Percentiles rank a stretch among this genome's conserved stretches.
Evolutionary conservation across 495 filamentous ascomycete genomes (phyloP).

Genomic region (Neurospora sp.): DNA sequence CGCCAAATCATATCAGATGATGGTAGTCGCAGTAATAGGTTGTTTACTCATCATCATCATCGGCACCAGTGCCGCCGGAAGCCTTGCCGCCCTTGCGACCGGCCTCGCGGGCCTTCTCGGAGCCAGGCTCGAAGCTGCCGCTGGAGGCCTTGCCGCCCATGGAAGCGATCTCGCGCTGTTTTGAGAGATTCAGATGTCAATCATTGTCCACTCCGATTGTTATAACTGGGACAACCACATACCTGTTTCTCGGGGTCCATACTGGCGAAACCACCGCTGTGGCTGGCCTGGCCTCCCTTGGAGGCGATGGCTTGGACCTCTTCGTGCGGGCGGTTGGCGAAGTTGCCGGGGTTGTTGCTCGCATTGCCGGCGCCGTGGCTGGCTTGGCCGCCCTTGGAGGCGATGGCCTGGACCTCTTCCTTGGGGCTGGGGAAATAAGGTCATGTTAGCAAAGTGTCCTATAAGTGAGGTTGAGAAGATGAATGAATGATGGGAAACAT

Average conservation of each 20-base stretch:
- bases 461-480: neutral
- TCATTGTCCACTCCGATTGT: neutral
- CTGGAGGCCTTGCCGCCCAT: conserved; percentile 43
- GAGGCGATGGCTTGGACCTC: conserved; percentile 44
- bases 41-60: conserved; percentile 1
- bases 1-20: neutral
- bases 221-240: conserved; percentile 4
- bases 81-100: conserved; percentile 34
- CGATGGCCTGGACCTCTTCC: conserved; percentile 48
- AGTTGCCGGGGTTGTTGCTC: conserved; percentile 1
- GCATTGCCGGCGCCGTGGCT: conserved; percentile 17
- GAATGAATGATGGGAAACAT: neutral
- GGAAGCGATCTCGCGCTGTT: conserved; percentile 33
- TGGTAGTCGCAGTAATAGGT: neutral
- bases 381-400: conserved; percentile 40
- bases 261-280: conserved; percentile 23
- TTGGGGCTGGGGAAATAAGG: conserved; percentile 24
- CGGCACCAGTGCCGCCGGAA: conserved; percentile 9
- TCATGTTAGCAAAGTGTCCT: neutral
- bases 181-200: neutral
- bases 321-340: conserved; percentile 30
- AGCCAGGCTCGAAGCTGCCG: conserved; percentile 39
- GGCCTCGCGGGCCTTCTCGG: conserved; percentile 35
- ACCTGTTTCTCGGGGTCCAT: conserved; percentile 43
- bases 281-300: conserved; percentile 41